Conservation (phyloP, 2,329 filamentous ascomycete species). For the Fusarium proliferatum region DNA sequence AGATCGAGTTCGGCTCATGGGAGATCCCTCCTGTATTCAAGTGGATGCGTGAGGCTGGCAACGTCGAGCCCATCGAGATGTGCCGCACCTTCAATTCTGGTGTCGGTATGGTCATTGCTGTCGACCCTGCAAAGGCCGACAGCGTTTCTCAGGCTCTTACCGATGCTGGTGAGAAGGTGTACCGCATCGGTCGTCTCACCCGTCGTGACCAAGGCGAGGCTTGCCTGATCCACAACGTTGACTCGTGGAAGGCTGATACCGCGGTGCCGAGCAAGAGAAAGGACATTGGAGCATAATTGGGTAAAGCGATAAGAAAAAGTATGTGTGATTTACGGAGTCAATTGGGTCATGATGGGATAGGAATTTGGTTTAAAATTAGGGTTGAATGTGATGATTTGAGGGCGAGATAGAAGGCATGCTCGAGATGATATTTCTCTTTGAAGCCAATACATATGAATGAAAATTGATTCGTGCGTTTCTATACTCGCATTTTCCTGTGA, state of each 20-base stretch:
- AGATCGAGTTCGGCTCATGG: slow-evolving; percentile 84
- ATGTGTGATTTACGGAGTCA: slow-evolving; percentile 33
- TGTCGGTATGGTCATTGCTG: slow-evolving; percentile 91
- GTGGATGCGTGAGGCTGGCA: slow-evolving; percentile 83
- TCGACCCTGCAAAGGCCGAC: slow-evolving; percentile 72
- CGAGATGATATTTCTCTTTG: slow-evolving; percentile 3
- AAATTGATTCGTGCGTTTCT: slow-evolving; percentile 19
- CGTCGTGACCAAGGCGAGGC: slow-evolving; percentile 58
- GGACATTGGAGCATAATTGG: slow-evolving; percentile 37
- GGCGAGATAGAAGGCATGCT: slow-evolving; percentile 24
- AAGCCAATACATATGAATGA: slow-evolving; percentile 25
- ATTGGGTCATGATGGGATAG: slow-evolving; percentile 27
- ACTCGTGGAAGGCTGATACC: slow-evolving; percentile 47
- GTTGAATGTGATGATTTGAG: slow-evolving; percentile 14
- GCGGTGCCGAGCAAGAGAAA: slow-evolving; percentile 42
- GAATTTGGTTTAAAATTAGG: slow-evolving; percentile 26
- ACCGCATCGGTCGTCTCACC: slow-evolving; percentile 77
- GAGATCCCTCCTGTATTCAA: slow-evolving; percentile 80
- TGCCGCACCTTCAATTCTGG: slow-evolving; percentile 95
- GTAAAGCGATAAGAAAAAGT: slow-evolving; percentile 7
- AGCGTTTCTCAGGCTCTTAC: slow-evolving; percentile 70
- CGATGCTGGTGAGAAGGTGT: slow-evolving; percentile 75
- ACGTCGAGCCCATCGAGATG: slow-evolving; percentile 82
- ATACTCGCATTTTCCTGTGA: not conserved
- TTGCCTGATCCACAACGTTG: slow-evolving; percentile 50